Base-by-base conservation (phyloP, 1,284 basidiomycete genomes). In the Ustanciosporium gigantosporum region DNA sequence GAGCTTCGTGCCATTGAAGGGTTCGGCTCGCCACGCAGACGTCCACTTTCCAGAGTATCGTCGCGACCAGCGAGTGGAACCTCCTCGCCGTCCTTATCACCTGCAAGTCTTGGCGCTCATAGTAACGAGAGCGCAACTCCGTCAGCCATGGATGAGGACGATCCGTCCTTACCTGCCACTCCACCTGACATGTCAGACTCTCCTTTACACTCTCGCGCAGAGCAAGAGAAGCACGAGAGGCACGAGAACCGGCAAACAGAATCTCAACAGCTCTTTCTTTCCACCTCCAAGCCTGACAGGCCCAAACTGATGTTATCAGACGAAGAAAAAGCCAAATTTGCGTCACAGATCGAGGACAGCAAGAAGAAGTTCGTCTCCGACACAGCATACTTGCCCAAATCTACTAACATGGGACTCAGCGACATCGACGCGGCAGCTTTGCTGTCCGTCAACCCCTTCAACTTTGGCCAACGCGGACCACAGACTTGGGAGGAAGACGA, bases 321-420 rank as follows among this genome's bases (percentile, higher is more conserved):
- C 2, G 43, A 40, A 16, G 56, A 60, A 19, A 41, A 52, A 43
- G 27, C n/a, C 19, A 25, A 39, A 25, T 66, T 66, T 40, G n/a
- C 36, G 6, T 35, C 45, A 5, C 56, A 56, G 22, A 57, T 66
- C 22, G 36, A 55, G 25, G 38, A 47, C 25, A 56, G 44, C 46
- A 55, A 52, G 52, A 55, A 60, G 25, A 47, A 52, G 31, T 66
- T 66, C 14, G 48, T 46, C 36, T 31, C 36, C 20, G 62, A 66
- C 32, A 66, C 62, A 0, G 51, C 62, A 4, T 59, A 60, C 27
- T 40, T 66, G 3, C 62, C 62, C 44, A 66, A 66, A 21, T 45
- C 62, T 5, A 60, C 62, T 31, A 66, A 66, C 35, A 66, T 66
- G 62, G 62, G 62, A n/a, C 40, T 66, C 24, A 51, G 47, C 40